Percentiles rank a stretch among this genome's conserved stretches.
These are phyloP conservation scores for Trametes polyzona DNA, from an alignment of 1,284 basidiomycete species.

Conservation along the genomic window DNA sequence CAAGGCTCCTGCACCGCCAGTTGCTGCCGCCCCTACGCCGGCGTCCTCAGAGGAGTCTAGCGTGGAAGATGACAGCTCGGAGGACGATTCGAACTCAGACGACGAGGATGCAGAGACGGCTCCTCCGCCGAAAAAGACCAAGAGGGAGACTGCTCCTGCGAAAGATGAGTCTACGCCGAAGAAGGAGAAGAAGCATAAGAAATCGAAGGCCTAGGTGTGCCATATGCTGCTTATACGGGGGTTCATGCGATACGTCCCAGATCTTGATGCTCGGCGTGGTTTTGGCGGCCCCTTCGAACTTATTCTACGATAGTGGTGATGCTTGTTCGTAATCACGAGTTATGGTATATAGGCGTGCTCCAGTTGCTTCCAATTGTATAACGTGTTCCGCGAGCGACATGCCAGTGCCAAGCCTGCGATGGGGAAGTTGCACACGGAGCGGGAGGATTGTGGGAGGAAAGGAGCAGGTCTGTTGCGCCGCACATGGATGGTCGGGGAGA, in stretches of 20 bases:
- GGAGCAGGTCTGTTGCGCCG: neutral
- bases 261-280: neutral
- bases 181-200: slow-evolving; percentile 37
- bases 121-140: slow-evolving; percentile 27
- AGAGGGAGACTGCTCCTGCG: slow-evolving; percentile 22
- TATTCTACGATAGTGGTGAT: slow-evolving; percentile 19
- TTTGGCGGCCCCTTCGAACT: neutral
- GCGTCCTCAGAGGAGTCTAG: slow-evolving; percentile 32
- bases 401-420: neutral
- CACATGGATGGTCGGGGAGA: slow-evolving; percentile 14
- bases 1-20: neutral
- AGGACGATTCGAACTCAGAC: too few relatives aligned
- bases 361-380: neutral
- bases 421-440: too few relatives aligned
- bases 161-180: slow-evolving; percentile 19
- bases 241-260: slow-evolving; percentile 11
- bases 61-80: slow-evolving; percentile 28
- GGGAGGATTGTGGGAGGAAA: neutral
- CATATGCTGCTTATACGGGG: neutral
- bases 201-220: slow-evolving; percentile 29
- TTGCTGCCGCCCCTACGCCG: slow-evolving; percentile 21
- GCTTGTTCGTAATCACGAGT: slow-evolving; percentile 15
- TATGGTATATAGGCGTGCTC: neutral
- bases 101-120: slow-evolving; percentile 32
- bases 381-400: neutral